These are phyloP conservation scores for Fusarium caatingaense DNA, from an alignment of 2,329 filamentous ascomycete genomes.

Conservation along the genomic window DNA sequence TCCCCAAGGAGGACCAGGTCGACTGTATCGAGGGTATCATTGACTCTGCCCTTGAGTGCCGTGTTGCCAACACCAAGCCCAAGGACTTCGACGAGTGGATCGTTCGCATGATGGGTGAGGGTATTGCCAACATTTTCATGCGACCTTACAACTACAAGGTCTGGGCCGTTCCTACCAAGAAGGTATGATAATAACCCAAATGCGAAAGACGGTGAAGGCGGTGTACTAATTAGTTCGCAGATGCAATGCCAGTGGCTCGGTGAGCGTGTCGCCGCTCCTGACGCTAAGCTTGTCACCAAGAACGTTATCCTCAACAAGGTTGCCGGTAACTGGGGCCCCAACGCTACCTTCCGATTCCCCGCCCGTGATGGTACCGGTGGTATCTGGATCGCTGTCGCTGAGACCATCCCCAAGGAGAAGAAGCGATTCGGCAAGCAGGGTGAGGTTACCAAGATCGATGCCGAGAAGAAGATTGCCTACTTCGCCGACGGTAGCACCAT, in stretches of 20 bases:
- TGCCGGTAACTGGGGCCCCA: slow-evolving; percentile 97
- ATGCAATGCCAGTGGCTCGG: slow-evolving; percentile 99
- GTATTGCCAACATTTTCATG: slow-evolving; percentile 97
- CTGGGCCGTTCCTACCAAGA: slow-evolving; percentile 97
- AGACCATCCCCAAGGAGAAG: slow-evolving; percentile 92
- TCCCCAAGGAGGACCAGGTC: slow-evolving; percentile 97
- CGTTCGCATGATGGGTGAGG: slow-evolving; percentile 87
- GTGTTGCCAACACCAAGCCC: slow-evolving; percentile 90
- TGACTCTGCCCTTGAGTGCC: slow-evolving; percentile 87
- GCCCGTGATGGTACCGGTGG: slow-evolving; percentile 94
- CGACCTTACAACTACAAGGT: slow-evolving; percentile 99
- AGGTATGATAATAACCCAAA: slow-evolving; percentile 66
- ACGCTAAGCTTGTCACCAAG: slow-evolving; percentile 91
- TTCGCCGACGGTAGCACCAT: slow-evolving; percentile 88
- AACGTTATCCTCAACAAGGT: slow-evolving; percentile 97
- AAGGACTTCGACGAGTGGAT: slow-evolving; percentile 99
- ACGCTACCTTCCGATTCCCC: slow-evolving; percentile 98
- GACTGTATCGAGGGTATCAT: slow-evolving; percentile 95
- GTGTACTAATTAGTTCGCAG: slow-evolving; percentile 58
- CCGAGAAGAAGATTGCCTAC: slow-evolving; percentile 83
- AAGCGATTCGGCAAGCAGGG: slow-evolving; percentile 88
- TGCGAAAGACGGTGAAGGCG: background rate
- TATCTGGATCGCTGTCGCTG: slow-evolving; percentile 98
- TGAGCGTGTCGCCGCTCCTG: slow-evolving; percentile 96
- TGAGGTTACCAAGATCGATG: slow-evolving; percentile 87